Evolutionary conservation across 2,329 filamentous ascomycete species (phyloP).

Genomic region (Apiospora sp.): DNA sequence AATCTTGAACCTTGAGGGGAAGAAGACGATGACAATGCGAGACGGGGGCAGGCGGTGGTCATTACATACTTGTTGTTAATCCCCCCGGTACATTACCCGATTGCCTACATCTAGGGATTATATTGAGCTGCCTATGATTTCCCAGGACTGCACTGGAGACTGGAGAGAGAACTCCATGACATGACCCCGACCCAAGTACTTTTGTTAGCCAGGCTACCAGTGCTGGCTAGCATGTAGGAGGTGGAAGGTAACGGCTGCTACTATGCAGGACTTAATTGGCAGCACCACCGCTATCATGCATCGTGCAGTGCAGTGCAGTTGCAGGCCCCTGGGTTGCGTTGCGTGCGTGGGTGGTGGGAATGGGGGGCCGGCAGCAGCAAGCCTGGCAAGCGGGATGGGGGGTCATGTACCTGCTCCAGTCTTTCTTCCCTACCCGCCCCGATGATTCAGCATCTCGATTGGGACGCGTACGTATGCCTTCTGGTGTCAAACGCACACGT

Average conservation of each 20-base stretch:
- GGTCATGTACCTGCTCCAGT: neutral
- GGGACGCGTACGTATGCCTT: slow-evolving; percentile 14
- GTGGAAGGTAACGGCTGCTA: neutral
- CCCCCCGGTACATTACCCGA: slow-evolving; percentile 12
- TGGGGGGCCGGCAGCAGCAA: slow-evolving; percentile 16
- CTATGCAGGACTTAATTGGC: slow-evolving; percentile 19
- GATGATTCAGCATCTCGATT: slow-evolving; percentile 10
- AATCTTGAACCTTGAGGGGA: slow-evolving; percentile 7
- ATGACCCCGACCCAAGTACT: slow-evolving; percentile 19
- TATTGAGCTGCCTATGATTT: neutral
- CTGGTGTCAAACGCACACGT: slow-evolving; percentile 11
- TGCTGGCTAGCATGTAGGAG: neutral
- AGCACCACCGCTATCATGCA: slow-evolving; percentile 21
- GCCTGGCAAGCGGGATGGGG: slow-evolving; percentile 7
- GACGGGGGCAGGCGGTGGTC: slow-evolving; percentile 7
- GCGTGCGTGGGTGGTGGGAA: slow-evolving; percentile 4
- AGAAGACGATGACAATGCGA: neutral
- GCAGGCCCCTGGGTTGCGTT: slow-evolving; percentile 18
- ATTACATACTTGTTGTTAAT: slow-evolving; percentile 2
- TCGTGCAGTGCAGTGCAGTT: neutral
- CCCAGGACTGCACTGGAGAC: slow-evolving; percentile 15
- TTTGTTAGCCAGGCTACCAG: slow-evolving; percentile 1
- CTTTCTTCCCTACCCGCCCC: neutral
- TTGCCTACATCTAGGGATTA: slow-evolving; percentile 6
- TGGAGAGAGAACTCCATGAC: slow-evolving; percentile 9